A percentile compares a stretch with the other conserved stretches of the same genome.
These are phyloP conservation scores for Vitis hybrid DNA, from an alignment of 177 flowering plant species.

Conservation along the genomic window DNA sequence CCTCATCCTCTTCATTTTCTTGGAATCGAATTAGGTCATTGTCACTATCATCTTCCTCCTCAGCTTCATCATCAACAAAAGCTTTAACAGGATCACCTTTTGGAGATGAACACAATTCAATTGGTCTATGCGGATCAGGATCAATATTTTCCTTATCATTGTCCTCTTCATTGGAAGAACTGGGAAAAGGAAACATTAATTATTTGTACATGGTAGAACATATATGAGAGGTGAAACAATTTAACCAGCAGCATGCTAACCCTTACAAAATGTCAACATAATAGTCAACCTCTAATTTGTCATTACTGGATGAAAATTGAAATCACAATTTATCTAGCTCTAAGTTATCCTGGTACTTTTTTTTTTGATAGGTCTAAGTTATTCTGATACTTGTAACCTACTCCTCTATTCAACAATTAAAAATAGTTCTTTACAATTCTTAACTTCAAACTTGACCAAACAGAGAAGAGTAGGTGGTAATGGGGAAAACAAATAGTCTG, in stretches of 20 bases:
- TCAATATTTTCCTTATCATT: slow-evolving; percentile 70
- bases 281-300: too few species aligned
- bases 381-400: too few species aligned
- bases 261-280: not conserved
- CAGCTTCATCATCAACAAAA: slow-evolving; percentile 93
- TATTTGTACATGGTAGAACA: not conserved
- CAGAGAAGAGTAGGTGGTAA: too few species aligned
- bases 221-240: not conserved
- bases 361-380: not conserved
- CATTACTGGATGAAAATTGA: not conserved
- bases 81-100: slow-evolving; percentile 76
- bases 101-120: slow-evolving; percentile 27
- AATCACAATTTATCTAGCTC: not conserved
- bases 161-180: slow-evolving; percentile 74
- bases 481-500: too few species aligned
- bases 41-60: slow-evolving; percentile 92
- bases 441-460: too few species aligned
- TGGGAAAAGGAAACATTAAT: slow-evolving; percentile 16
- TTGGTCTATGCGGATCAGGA: slow-evolving; percentile 33
- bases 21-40: slow-evolving; percentile 49
- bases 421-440: too few species aligned
- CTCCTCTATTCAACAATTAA: too few species aligned
- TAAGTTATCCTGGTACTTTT: not conserved
- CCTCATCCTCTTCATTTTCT: slow-evolving; percentile 75
- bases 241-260: not conserved